phyloP scores from a whole-genome alignment of 2,329 filamentous ascomycete genomes.

The Zasmidium citrigriseum region DNA sequence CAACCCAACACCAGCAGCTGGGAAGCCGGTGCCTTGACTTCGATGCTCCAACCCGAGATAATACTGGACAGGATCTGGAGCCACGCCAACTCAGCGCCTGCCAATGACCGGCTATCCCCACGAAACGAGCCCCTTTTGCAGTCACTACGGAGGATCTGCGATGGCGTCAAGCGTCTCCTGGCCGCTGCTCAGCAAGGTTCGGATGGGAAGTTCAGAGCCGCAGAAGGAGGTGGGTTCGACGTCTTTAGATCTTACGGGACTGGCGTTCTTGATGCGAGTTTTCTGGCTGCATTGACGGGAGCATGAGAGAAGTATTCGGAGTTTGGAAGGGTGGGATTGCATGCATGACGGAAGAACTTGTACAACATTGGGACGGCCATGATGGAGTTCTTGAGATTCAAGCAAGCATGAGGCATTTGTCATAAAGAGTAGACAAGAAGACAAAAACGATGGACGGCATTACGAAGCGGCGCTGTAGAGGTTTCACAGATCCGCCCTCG shows the following conservation, averaged over 20 bases:
- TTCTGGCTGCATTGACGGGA: not conserved
- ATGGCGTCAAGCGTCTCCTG: conserved; percentile 22
- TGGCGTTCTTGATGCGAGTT: conserved; percentile 1
- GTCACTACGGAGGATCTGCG: conserved; percentile 20
- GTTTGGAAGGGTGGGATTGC: not conserved
- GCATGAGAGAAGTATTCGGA: not conserved
- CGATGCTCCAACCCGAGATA: conserved; percentile 27
- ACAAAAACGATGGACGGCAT: too few species aligned
- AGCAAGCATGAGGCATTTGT: too few species aligned
- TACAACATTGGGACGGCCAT: not conserved
- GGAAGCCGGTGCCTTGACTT: conserved; percentile 28
- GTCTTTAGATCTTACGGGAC: not conserved
- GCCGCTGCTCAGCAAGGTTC: not conserved
- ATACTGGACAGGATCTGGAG: conserved; percentile 22
- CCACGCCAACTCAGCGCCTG: conserved; percentile 22
- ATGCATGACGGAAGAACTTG: too few species aligned
- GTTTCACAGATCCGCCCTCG: too few species aligned
- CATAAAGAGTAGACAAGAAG: too few species aligned
- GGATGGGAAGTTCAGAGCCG: not conserved
- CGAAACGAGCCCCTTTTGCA: conserved; percentile 20
- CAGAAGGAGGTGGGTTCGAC: not conserved
- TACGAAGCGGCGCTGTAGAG: too few species aligned
- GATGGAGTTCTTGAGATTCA: too few species aligned
- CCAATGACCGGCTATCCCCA: conserved; percentile 22
- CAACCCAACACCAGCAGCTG: conserved; percentile 17